A percentile compares a stretch with the other conserved stretches of the same genome.
Evolutionary conservation across 2,329 filamentous ascomycete genomes (phyloP).

Genomic region (Penicillium nordicum): DNA sequence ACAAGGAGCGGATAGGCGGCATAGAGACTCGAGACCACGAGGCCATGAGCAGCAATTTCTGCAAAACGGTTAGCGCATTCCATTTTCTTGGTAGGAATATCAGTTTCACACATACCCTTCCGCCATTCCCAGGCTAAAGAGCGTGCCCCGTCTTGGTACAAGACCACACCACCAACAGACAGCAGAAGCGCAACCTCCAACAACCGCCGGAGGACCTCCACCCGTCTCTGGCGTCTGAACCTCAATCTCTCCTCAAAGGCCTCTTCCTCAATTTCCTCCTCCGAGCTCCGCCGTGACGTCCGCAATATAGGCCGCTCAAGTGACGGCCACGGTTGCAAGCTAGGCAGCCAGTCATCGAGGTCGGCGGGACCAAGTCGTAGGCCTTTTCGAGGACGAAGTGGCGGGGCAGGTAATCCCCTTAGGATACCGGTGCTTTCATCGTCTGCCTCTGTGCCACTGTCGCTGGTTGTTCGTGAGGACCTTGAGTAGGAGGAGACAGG

Average conservation of each 20-base stretch:
- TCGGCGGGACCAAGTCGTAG: constrained; percentile 48
- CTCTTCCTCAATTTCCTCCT: constrained; percentile 28
- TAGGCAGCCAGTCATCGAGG: constrained; percentile 30
- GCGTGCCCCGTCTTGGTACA: constrained; percentile 32
- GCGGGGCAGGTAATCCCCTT: constrained; percentile 78
- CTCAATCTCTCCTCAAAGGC: constrained; percentile 22
- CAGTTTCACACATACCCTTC: constrained; percentile 31
- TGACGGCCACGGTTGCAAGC: constrained; percentile 32
- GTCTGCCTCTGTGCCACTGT: constrained; percentile 92
- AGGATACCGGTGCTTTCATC: constrained; percentile 77
- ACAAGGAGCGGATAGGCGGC: constrained; percentile 59
- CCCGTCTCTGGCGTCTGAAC: constrained; percentile 33
- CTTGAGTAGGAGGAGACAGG: constrained; percentile 36
- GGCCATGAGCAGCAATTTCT: constrained; percentile 36
- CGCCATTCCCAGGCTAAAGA: constrained; percentile 36
- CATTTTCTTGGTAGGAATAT: not conserved
- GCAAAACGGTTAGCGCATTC: constrained; percentile 10
- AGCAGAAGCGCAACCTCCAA: constrained; percentile 55
- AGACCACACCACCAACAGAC: constrained; percentile 49
- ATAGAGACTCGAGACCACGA: constrained; percentile 35
- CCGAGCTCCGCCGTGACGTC: constrained; percentile 31
- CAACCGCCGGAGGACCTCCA: constrained; percentile 47
- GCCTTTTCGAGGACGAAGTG: constrained; percentile 70
- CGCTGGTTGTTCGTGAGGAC: constrained; percentile 65
- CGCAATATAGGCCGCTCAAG: constrained; percentile 18